A percentile compares a stretch with the other conserved stretches of the same genome.
Evolutionary conservation across 768 basidiomycete species (phyloP).

Genomic region (Pulveroboletus sp.): DNA sequence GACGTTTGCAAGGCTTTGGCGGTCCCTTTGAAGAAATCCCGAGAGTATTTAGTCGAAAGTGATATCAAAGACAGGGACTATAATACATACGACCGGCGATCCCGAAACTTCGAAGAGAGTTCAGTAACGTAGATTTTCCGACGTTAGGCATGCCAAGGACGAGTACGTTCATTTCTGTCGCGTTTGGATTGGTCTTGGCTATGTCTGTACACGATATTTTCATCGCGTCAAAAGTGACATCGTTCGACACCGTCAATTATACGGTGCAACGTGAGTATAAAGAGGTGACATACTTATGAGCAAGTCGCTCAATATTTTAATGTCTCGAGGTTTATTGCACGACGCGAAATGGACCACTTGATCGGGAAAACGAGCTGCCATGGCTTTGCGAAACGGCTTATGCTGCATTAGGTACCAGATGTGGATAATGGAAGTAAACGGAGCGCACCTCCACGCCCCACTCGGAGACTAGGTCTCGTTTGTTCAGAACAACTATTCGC

Average conservation of each 20-base stretch:
- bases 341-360: conserved; percentile 70
- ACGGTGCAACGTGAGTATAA: not conserved
- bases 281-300: conserved; percentile 63
- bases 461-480: conserved; percentile 84
- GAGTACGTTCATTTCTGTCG: conserved; percentile 79
- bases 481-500: conserved; percentile 88
- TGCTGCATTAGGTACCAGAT: conserved; percentile 11
- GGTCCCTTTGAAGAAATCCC: conserved; percentile 42
- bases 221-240: not conserved
- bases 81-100: conserved; percentile 73
- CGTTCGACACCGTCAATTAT: not conserved
- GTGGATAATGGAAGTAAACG: conserved; percentile 5
- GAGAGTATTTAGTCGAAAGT: conserved; percentile 2
- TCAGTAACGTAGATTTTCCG: conserved; percentile 92
- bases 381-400: conserved; percentile 72
- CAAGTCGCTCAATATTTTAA: conserved; percentile 57
- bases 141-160: conserved; percentile 99
- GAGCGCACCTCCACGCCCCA: conserved; percentile 77
- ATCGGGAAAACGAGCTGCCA: conserved; percentile 66
- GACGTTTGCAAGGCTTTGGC: conserved; percentile 90
- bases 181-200: conserved; percentile 63
- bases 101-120: conserved; percentile 82
- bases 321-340: conserved; percentile 62
- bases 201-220: conserved; percentile 44
- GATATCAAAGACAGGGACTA: conserved; percentile 5